Evolutionary conservation across 2,329 filamentous ascomycete species (phyloP), one percentile per base, ranked within the genome.

Genomic region (Lasiodiplodia hormozganensis): DNA sequence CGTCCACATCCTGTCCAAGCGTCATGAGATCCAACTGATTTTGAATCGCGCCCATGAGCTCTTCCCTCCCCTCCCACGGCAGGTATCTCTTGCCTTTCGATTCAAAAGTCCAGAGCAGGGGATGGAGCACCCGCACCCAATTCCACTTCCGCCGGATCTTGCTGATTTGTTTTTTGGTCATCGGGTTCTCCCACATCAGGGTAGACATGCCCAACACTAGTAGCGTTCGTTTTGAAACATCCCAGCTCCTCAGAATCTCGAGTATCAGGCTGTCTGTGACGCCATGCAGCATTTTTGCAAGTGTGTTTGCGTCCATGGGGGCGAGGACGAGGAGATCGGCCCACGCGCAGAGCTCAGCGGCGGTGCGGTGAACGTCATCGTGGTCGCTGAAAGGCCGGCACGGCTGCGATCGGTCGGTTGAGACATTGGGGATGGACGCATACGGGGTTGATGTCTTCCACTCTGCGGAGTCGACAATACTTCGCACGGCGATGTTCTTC

Each of bases 151-250:
- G 85, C 71, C 90, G 87, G 52, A 97, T 88, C 80, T 96, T 96
- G 79, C 88, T 91, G 70, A 97, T 86, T 76, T 97, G 94, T 74
- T 93, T 91, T 81, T 92, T 92, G 18, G 93, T 97, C 81, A 94
- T 90, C 2, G 94, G 93, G 74, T 96, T 94, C 76, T 94, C 89
- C 93, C 93, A 97, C 89, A 95, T 94, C 70, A 92, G 87, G 1
- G 88, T 89, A 40, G 92, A 95, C 94, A 97, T 96, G 71, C 92
- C 93, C 0, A 94, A 94, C 7, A 97, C 90, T 68, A 97, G 82
- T 60, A 97, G 82, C 36, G 97, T 91, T 73, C 90, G 92, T 81
- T 97, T 97, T 7, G 90, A 90, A 0, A 91, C 89, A 74, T 96
- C 90, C 94, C 94, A 97, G 68, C 92, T 92, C 65, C 94, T 88